These are phyloP conservation scores for Curvularia spicifera DNA, from an alignment of 2,329 filamentous ascomycete species.

Conservation along the genomic window DNA sequence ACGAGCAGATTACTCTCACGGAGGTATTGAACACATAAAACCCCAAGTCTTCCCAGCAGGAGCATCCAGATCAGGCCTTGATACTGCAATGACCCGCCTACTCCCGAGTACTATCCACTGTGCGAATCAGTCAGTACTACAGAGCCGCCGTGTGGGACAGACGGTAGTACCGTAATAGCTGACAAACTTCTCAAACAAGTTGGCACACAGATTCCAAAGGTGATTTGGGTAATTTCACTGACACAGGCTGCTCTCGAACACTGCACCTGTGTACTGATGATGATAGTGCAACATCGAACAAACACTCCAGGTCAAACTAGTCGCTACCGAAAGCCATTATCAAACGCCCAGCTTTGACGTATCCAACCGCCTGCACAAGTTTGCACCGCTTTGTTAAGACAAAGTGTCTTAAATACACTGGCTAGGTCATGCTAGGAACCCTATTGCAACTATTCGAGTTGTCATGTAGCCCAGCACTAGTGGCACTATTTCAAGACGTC, in stretches of 20 bases:
- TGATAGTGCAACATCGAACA: not conserved
- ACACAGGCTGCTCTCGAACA: not conserved
- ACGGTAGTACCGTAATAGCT: constrained; percentile 1
- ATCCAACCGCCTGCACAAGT: not conserved
- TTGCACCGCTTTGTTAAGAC: not conserved
- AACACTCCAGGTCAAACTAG: not conserved
- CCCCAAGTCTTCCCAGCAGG: not conserved
- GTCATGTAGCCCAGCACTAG: not conserved
- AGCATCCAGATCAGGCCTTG: not conserved
- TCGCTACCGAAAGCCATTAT: constrained; percentile 5
- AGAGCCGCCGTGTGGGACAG: constrained; percentile 6
- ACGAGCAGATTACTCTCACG: not conserved
- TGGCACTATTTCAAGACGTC: not conserved
- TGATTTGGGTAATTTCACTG: not conserved
- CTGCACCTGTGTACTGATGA: not conserved
- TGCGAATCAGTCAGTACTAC: constrained; percentile 7
- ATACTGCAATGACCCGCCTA: not conserved
- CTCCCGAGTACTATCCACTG: not conserved
- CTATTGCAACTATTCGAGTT: not conserved
- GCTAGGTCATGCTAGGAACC: not conserved
- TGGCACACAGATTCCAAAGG: constrained; percentile 8
- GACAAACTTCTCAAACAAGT: constrained; percentile 18
- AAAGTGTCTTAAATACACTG: not conserved
- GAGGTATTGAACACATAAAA: not conserved
- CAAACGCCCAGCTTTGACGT: not conserved